A percentile compares a stretch with the other conserved stretches of the same genome.
phyloP scores from a whole-genome alignment of 257 asterid species.

The Verbascum thapsus region DNA sequence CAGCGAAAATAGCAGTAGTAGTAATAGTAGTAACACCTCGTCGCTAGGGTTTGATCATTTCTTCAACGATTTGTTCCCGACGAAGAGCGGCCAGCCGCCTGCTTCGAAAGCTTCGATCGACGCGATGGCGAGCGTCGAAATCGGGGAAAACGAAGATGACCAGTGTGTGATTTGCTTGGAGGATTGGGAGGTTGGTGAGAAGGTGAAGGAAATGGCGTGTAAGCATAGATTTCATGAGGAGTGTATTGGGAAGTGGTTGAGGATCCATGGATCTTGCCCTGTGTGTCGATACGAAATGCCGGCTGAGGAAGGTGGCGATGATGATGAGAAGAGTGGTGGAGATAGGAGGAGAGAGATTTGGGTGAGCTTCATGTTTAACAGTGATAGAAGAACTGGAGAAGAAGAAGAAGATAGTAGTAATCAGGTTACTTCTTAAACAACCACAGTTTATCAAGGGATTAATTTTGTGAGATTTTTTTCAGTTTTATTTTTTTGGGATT shows the following conservation, averaged over 20 bases:
- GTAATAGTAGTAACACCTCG: too few relatives aligned
- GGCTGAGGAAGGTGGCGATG: constrained; percentile 42
- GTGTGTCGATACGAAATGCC: constrained; percentile 80
- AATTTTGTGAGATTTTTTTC: too few relatives aligned
- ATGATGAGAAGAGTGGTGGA: constrained; percentile 25
- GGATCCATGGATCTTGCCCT: constrained; percentile 77
- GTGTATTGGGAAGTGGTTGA: constrained; percentile 72
- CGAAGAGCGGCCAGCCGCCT: constrained; percentile 60
- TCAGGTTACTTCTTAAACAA: constrained; percentile 12
- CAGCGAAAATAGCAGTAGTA: background rate
- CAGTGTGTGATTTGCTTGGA: constrained; percentile 76
- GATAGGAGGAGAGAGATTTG: constrained; percentile 54
- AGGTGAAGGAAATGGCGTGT: constrained; percentile 75
- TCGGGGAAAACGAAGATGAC: constrained; percentile 29
- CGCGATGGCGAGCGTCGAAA: constrained; percentile 48
- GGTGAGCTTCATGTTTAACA: constrained; percentile 41
- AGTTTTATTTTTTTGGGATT: constrained; percentile 2
- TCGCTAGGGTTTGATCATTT: constrained; percentile 38
- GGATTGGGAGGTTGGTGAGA: constrained; percentile 49
- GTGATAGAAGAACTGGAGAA: constrained; percentile 33
- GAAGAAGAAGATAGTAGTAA: background rate
- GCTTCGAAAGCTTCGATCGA: constrained; percentile 76
- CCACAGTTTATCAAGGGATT: too few relatives aligned
- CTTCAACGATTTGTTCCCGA: constrained; percentile 38
- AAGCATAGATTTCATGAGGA: constrained; percentile 62